Evolutionary conservation across 768 basidiomycete genomes (phyloP), one percentile per base, ranked within the genome.

Genomic region (Trametes coccinea): DNA sequence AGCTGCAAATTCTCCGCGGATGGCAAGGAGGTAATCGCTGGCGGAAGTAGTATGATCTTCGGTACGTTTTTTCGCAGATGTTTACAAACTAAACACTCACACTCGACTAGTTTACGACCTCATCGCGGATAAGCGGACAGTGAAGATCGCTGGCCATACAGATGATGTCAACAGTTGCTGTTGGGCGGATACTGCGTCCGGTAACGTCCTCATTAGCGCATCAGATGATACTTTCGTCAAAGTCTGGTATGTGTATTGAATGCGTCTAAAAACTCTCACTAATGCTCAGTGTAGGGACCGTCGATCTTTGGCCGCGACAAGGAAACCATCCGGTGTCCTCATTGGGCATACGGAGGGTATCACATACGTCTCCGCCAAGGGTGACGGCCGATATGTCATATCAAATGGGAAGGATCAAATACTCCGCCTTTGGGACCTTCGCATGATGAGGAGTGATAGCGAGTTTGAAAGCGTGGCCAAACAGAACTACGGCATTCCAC

Each of bases 391-490:
- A 61, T 98, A 98, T 71, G 79, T 96, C 48, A 88, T 98, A 47
- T 95, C 93, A 16, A 98, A 98, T 69, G 94, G 94, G 40, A 98
- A 98, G 75, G 96, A 98, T 71, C 95, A 98, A 68, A 85, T 91
- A 1, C 78, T 94, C 52, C 86, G 94, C 6, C 75, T 98, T 27
- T 98, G 96, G 91, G 96, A 98, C 75, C 77, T 98, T 47, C 86
- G 96, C 51, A 94, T 89, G 75, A 98, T 98, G 96, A 81, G 87
- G 44, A 87, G 80, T 62, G 88, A 82, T 68, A 72, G 78, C 16
- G 88, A 94, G 45, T 88, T 85, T 66, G 88, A 92, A 50, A 69
- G 67, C 30, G 82, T 84, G 31, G 73, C 77, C 7, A 64, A 76
- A 16, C 73, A 75, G 8, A 64, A 74, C 60, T 93, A 87, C 72